These are phyloP conservation scores for Spathaspora arborariae DNA, from an alignment of 805 yeast species.

Conservation along the genomic window DNA sequence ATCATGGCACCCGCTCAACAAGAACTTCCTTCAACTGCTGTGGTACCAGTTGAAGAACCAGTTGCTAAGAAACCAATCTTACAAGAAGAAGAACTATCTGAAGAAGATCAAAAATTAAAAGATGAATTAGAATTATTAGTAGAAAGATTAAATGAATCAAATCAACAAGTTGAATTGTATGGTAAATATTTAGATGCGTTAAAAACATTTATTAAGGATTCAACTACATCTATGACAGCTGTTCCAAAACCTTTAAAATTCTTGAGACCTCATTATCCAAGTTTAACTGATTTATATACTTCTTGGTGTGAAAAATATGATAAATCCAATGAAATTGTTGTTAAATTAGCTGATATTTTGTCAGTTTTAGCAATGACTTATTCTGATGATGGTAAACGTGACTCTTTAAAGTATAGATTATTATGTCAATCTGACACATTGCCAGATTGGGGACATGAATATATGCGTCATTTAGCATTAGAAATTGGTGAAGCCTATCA, in stretches of 20 bases:
- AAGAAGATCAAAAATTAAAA: slow-evolving; percentile 87
- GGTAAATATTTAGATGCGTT: slow-evolving; percentile 61
- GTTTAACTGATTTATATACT: slow-evolving; percentile 61
- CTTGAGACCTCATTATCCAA: slow-evolving; percentile 78
- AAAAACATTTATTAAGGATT: slow-evolving; percentile 77
- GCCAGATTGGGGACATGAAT: slow-evolving; percentile 97
- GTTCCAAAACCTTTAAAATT: slow-evolving; percentile 98
- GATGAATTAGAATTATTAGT: slow-evolving; percentile 83
- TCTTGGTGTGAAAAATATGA: slow-evolving; percentile 50
- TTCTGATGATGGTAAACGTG: slow-evolving; percentile 75
- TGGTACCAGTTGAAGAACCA: slow-evolving; percentile 19
- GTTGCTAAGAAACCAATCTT: slow-evolving; percentile 17
- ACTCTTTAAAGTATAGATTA: slow-evolving; percentile 76
- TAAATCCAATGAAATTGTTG: slow-evolving; percentile 42
- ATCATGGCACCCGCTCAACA: slow-evolving; percentile 36
- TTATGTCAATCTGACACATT: slow-evolving; percentile 48
- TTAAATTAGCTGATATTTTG: slow-evolving; percentile 76
- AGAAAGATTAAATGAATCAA: slow-evolving; percentile 63
- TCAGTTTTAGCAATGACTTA: slow-evolving; percentile 95
- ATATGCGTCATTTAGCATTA: slow-evolving; percentile 89
- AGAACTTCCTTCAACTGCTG: slow-evolving; percentile 10
- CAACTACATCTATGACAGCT: slow-evolving; percentile 98
- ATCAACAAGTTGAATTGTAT: slow-evolving; percentile 44
- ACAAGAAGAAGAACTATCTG: slow-evolving; percentile 79
- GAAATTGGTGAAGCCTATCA: slow-evolving; percentile 90